Percentiles rank a stretch among this genome's conserved stretches.
Evolutionary conservation across 441 rosid genomes (phyloP).

Genomic region (Mallotus repandus): DNA sequence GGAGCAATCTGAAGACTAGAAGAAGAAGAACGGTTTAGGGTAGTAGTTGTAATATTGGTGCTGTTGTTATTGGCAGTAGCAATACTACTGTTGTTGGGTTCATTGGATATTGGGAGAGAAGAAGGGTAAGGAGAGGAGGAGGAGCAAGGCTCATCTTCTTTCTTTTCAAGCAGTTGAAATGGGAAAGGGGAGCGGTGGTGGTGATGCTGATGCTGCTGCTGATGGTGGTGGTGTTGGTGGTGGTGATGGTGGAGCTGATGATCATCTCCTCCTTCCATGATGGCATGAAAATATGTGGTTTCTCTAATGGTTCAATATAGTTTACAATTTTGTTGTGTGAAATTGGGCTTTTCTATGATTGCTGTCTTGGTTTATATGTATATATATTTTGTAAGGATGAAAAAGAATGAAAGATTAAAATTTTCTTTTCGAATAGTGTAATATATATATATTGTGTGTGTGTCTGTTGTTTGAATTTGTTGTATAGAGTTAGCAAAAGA

Average conservation of each 20-base stretch:
- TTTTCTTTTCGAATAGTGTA: too few relatives aligned
- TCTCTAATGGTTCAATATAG: slow-evolving; percentile 28
- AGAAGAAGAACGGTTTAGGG: slow-evolving; percentile 25
- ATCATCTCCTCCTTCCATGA: slow-evolving; percentile 60
- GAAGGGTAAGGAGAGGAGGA: slow-evolving; percentile 64
- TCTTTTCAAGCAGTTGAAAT: slow-evolving; percentile 68
- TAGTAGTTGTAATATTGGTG: slow-evolving; percentile 19
- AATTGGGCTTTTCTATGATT: slow-evolving; percentile 13
- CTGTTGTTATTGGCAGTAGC: slow-evolving; percentile 28
- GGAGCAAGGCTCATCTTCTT: slow-evolving; percentile 61
- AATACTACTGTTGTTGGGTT: slow-evolving; percentile 28
- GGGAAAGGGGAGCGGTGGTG: slow-evolving; percentile 60
- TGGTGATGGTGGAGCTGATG: slow-evolving; percentile 38
- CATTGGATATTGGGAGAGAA: slow-evolving; percentile 40
- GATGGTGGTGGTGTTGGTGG: slow-evolving; percentile 27
- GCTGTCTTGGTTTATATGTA: slow-evolving; percentile 28
- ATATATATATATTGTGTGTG: neutral
- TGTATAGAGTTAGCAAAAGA: neutral
- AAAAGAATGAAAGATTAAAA: neutral
- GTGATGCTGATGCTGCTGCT: slow-evolving; percentile 31
- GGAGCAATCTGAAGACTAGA: slow-evolving; percentile 33
- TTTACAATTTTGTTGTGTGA: neutral
- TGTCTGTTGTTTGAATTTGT: too few relatives aligned
- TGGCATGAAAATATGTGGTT: slow-evolving; percentile 43
- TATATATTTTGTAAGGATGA: neutral